Conservation (phyloP, 2,329 filamentous ascomycete genomes). For the Ophiostoma sp. region DNA sequence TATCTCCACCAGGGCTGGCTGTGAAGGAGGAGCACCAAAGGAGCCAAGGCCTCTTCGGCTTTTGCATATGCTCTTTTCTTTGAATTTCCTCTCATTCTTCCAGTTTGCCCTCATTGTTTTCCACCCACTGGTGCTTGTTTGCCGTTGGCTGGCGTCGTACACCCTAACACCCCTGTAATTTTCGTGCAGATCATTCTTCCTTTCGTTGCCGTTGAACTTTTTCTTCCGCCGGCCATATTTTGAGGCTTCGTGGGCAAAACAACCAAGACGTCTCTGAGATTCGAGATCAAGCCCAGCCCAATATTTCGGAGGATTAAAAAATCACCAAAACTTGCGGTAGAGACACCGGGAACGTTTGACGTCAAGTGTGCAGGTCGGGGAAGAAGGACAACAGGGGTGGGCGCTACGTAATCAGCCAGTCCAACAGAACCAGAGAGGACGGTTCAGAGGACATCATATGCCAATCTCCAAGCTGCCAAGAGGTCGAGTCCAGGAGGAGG, state of each 20-base stretch:
- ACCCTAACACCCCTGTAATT: not conserved
- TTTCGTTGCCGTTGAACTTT: not conserved
- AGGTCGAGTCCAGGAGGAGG: not conserved
- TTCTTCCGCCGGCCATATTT: not conserved
- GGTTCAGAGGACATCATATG: not conserved
- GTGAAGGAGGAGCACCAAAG: no score
- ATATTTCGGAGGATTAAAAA: not conserved
- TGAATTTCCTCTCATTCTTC: not conserved
- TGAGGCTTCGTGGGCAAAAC: not conserved
- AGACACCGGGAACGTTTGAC: not conserved
- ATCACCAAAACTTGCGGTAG: not conserved
- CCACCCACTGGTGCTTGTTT: not conserved
- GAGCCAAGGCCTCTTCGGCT: not conserved
- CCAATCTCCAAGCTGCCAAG: not conserved
- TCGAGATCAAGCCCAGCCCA: not conserved
- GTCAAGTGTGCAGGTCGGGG: not conserved
- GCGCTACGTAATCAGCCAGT: not conserved
- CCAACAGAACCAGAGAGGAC: not conserved
- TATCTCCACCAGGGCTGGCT: not conserved
- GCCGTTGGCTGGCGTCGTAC: not conserved
- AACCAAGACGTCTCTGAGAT: not conserved
- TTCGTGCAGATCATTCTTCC: not conserved
- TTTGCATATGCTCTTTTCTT: not conserved
- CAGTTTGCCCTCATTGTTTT: not conserved
- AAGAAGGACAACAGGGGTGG: not conserved